A percentile compares a stretch with the other conserved stretches of the same genome.
phyloP scores from a whole-genome alignment of 2,329 filamentous ascomycete genomes.

The Remersonia thermophila region DNA sequence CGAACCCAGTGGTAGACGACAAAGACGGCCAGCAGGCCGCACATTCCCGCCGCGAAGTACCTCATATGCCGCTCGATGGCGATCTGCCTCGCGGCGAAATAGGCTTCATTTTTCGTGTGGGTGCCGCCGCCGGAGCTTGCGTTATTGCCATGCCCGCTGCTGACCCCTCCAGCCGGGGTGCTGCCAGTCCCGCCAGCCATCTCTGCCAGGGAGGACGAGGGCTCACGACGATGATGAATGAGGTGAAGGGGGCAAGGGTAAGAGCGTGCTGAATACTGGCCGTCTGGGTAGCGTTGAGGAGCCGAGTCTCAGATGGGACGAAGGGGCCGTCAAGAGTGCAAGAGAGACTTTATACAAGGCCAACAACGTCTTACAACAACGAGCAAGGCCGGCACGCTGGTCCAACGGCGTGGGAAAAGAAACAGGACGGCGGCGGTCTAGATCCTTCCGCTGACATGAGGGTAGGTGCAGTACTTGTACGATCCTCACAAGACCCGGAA shows the following conservation, averaged over 20 bases:
- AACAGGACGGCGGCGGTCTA: conserved; percentile 6
- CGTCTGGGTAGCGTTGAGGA: no score
- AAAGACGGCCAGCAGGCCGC: conserved; percentile 21
- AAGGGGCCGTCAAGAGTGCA: neutral
- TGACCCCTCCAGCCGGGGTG: conserved; percentile 3
- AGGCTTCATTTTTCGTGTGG: conserved; percentile 8
- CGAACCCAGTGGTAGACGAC: conserved; percentile 21
- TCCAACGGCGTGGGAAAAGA: no score
- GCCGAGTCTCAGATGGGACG: no score
- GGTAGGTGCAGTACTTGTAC: neutral
- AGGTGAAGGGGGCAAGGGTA: neutral
- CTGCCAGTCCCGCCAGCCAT: conserved; percentile 8
- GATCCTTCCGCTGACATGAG: conserved; percentile 2
- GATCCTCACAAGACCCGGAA: neutral
- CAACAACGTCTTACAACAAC: neutral
- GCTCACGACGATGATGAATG: neutral
- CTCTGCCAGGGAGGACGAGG: neutral
- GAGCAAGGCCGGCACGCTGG: neutral
- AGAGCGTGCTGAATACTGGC: neutral
- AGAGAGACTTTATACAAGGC: conserved; percentile 6
- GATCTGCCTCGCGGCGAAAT: conserved; percentile 14
- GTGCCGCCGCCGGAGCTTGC: neutral
- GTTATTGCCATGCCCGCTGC: conserved; percentile 9
- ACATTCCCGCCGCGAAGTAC: conserved; percentile 17
- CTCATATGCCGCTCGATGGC: conserved; percentile 13